phyloP scores from a whole-genome alignment of 768 basidiomycete species.

The Amanita exitialis region DNA sequence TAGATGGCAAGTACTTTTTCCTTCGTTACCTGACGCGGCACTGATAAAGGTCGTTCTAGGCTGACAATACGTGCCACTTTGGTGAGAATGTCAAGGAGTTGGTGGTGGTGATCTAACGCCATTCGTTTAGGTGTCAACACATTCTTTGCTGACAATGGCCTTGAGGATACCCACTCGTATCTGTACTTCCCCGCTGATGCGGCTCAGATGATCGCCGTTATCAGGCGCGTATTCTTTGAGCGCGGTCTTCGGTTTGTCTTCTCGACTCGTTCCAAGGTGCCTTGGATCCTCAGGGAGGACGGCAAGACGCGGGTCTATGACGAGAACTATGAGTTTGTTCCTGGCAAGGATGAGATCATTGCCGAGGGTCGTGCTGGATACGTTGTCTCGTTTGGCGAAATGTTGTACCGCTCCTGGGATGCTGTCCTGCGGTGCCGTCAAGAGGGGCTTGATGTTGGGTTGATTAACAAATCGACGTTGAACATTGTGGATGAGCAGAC shows the following conservation, averaged over 20 bases:
- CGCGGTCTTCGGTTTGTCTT: slow-evolving; percentile 79
- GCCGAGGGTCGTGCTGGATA: slow-evolving; percentile 71
- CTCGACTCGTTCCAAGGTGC: slow-evolving; percentile 85
- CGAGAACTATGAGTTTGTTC: slow-evolving; percentile 65
- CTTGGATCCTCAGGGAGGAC: slow-evolving; percentile 74
- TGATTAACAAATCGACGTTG: slow-evolving; percentile 81
- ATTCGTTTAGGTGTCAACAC: slow-evolving; percentile 71
- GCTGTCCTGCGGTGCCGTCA: slow-evolving; percentile 68
- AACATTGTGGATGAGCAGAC: slow-evolving; percentile 79
- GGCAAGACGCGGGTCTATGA: slow-evolving; percentile 57
- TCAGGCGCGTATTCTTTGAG: slow-evolving; percentile 75
- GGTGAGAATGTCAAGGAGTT: slow-evolving; percentile 12
- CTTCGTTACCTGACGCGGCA: not conserved
- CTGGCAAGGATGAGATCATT: slow-evolving; percentile 80
- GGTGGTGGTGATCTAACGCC: slow-evolving; percentile 18
- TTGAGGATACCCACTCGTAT: slow-evolving; percentile 67
- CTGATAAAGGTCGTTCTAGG: slow-evolving; percentile 17
- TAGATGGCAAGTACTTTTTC: slow-evolving; percentile 21
- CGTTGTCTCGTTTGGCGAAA: slow-evolving; percentile 80
- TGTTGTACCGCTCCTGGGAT: slow-evolving; percentile 77
- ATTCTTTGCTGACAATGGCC: slow-evolving; percentile 83
- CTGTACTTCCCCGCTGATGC: slow-evolving; percentile 87
- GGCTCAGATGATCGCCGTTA: slow-evolving; percentile 68
- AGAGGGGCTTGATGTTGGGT: slow-evolving; percentile 68
- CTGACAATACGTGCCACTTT: slow-evolving; percentile 41